Conservation (phyloP, 768 basidiomycete genomes). For the Solioccasus polychromus region DNA sequence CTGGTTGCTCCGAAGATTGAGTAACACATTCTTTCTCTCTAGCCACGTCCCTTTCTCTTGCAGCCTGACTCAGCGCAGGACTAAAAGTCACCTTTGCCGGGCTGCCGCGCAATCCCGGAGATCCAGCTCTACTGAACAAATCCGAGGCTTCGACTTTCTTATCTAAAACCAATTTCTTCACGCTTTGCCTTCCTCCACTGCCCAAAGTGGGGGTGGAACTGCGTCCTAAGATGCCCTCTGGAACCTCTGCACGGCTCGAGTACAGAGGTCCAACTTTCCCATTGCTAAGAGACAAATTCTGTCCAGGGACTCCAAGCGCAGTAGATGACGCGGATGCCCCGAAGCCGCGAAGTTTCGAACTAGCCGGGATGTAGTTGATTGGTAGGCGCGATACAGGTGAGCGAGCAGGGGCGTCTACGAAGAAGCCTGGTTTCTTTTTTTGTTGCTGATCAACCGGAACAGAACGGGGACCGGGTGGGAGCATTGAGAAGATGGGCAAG, state of each 20-base stretch:
- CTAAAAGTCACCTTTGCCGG: constrained; percentile 63
- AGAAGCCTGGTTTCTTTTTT: constrained; percentile 77
- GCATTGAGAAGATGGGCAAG: constrained; percentile 70
- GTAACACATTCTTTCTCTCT: constrained; percentile 33
- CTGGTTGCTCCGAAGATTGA: constrained; percentile 21
- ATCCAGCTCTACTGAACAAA: constrained; percentile 53
- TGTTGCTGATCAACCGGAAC: constrained; percentile 56
- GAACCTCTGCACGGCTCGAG: constrained; percentile 47
- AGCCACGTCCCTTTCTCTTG: constrained; percentile 68
- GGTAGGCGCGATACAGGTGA: constrained; percentile 64
- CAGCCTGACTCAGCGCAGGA: constrained; percentile 70
- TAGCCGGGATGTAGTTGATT: constrained; percentile 61
- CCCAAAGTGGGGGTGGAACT: constrained; percentile 65
- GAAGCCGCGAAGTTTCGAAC: constrained; percentile 70
- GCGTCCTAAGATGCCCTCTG: constrained; percentile 59
- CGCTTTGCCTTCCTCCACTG: constrained; percentile 70
- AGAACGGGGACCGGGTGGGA: constrained; percentile 67
- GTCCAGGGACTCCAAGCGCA: constrained; percentile 29
- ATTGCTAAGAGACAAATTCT: constrained; percentile 45
- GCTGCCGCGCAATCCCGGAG: constrained; percentile 29
- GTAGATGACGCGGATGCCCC: constrained; percentile 40
- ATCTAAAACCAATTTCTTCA: constrained; percentile 90
- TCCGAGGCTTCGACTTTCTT: constrained; percentile 78
- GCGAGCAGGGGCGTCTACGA: constrained; percentile 75
- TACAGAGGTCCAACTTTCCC: constrained; percentile 57